phyloP scores from a whole-genome alignment of 2,329 filamentous ascomycete genomes.

The Mollisiaceae sp. region DNA sequence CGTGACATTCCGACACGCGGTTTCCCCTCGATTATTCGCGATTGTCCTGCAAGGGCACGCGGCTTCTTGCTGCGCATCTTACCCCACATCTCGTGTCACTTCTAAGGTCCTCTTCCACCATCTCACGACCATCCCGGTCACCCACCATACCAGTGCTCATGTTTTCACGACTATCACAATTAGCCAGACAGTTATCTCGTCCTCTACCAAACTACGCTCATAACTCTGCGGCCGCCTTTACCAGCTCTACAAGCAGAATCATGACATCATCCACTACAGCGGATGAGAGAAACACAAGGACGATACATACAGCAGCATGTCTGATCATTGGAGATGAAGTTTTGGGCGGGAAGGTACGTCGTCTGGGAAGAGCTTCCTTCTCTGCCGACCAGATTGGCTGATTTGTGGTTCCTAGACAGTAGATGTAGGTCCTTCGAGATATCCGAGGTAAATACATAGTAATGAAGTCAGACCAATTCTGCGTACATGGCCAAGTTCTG shows the following conservation, averaged over 20 bases:
- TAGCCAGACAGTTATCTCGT: constrained; percentile 73
- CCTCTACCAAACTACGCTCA: constrained; percentile 63
- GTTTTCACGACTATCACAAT: constrained; percentile 76
- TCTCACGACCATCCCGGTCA: not conserved
- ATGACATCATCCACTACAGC: constrained; percentile 56
- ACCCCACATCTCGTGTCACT: constrained; percentile 14
- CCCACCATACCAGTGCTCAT: constrained; percentile 52
- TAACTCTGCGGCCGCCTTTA: constrained; percentile 37
- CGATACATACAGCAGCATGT: constrained; percentile 88
- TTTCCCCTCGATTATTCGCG: constrained; percentile 9
- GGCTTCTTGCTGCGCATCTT: not conserved
- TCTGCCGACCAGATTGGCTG: constrained; percentile 40
- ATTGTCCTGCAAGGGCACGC: constrained; percentile 4
- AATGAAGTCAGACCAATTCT: constrained; percentile 61
- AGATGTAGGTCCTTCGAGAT: constrained; percentile 40
- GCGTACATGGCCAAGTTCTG: constrained; percentile 69
- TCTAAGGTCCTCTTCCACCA: not conserved
- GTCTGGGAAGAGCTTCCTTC: not conserved
- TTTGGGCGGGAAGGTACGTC: constrained; percentile 83
- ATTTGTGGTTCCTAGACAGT: constrained; percentile 41
- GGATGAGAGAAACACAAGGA: constrained; percentile 63
- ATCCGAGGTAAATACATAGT: constrained; percentile 17
- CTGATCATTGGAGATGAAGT: constrained; percentile 98
- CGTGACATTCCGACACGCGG: constrained; percentile 3
- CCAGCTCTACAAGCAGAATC: constrained; percentile 36